Evolutionary conservation across 2,329 filamentous ascomycete genomes (phyloP), one percentile per base, ranked within the genome.

Genomic region (Zymoseptoria crescenta): DNA sequence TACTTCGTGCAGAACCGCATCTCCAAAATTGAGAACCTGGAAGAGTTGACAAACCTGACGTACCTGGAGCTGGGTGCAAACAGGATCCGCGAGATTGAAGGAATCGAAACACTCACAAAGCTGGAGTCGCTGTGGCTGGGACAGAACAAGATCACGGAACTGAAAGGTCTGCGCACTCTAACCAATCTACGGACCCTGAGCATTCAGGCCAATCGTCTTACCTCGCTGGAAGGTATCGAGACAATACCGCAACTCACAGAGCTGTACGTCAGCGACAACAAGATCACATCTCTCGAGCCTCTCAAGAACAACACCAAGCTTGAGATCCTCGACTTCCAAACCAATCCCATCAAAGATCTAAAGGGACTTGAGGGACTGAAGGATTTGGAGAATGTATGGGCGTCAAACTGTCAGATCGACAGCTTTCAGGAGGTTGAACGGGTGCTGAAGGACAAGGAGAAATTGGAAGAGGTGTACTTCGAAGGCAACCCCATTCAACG

Each of bases 1-100:
- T 99, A 88, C 74, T 89, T 99, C 67, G 91, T 97, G 54, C 90
- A 96, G 71, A 97, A 99, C 76, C 94, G 94, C 74, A 96, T 99
- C 71, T 82, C 83, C 65, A 86, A 80, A 57, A 96, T 99, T 68
- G 93, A 97, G 70, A 87, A 87, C 13, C 78, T 99, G 8, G 87
- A 91, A 4, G 85, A 84, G 0, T 77, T 97, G 55, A 82, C 80
- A 13, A 84, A 88, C 62, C 76, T 99, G 66, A 86, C 84, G 61
- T 94, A 92, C 75, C 77, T 99, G 59, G 94, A 99, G 76, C 79
- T 99, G 49, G 94, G 89, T 2, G 95, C 91, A 19, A 99, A 99
- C 75, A 83, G 90, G 52, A 94, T 99, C 71, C 83, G 91, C 60
- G 87, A 93, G 73, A 91, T 99, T 58, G 82, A 91, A 70, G 94